Evolutionary conservation across 352 stramenopile species (phyloP).

Genomic region (Phytophthora pinifolia): DNA sequence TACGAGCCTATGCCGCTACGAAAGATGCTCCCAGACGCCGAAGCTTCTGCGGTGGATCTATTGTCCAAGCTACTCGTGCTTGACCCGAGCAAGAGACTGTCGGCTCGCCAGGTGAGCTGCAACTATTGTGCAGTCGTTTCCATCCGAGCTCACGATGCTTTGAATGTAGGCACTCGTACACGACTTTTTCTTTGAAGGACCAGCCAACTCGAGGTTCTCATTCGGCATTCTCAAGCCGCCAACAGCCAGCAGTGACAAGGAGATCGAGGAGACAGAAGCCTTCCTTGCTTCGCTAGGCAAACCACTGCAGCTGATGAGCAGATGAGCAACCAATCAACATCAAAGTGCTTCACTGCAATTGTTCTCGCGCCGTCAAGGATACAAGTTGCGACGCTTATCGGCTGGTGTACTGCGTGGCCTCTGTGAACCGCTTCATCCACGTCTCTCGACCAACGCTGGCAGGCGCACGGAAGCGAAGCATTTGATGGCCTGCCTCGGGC

Average conservation of each 20-base stretch:
- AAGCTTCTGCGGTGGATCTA: constrained; percentile 46
- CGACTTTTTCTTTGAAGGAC: constrained; percentile 49
- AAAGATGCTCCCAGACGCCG: constrained; percentile 51
- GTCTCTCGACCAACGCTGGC: constrained; percentile 71
- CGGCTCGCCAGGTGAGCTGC: constrained; percentile 38
- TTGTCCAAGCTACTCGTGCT: constrained; percentile 36
- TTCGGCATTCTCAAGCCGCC: not conserved
- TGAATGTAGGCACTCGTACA: constrained; percentile 36
- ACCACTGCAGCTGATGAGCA: constrained; percentile 22
- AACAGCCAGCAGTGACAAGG: not conserved
- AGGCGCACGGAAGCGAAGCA: constrained; percentile 73
- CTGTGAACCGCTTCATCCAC: constrained; percentile 78
- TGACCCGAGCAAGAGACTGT: constrained; percentile 34
- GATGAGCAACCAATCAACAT: constrained; percentile 6
- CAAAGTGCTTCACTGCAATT: constrained; percentile 12
- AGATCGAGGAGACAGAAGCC: constrained; percentile 16
- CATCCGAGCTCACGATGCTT: not conserved
- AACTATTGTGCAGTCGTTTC: not conserved
- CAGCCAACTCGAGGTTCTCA: constrained; percentile 24
- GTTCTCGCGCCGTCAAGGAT: not conserved
- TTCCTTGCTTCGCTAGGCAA: constrained; percentile 40
- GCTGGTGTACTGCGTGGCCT: constrained; percentile 57
- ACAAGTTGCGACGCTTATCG: constrained; percentile 5
- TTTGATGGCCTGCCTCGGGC: constrained; percentile 54
- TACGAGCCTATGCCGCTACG: constrained; percentile 47